A percentile compares a stretch with the other conserved stretches of the same genome.
Conservation (phyloP, 495 filamentous ascomycete species). For the Sordaria brevicollis region DNA sequence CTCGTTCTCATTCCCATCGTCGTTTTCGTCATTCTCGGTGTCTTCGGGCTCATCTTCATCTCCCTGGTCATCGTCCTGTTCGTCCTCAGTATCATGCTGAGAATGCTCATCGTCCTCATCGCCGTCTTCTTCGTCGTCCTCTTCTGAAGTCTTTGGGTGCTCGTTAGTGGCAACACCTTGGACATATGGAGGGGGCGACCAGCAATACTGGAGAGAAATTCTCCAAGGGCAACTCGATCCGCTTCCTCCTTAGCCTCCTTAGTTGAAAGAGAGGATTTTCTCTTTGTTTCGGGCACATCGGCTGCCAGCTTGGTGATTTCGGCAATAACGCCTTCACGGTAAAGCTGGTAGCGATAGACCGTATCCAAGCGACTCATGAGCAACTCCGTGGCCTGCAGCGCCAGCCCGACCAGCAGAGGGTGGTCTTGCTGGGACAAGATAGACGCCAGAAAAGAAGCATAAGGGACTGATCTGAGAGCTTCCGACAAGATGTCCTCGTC, state of each 20-base stretch:
- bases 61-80: slow-evolving; percentile 27
- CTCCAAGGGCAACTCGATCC: not conserved
- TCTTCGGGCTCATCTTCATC: slow-evolving; percentile 46
- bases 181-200: slow-evolving; percentile 2
- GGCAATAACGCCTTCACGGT: slow-evolving; percentile 90
- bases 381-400: slow-evolving; percentile 80
- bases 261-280: slow-evolving; percentile 3
- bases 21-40: slow-evolving; percentile 40
- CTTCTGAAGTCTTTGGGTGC: slow-evolving; percentile 13
- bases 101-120: slow-evolving; percentile 29
- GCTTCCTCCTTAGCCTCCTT: slow-evolving; percentile 17
- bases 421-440: slow-evolving; percentile 97
- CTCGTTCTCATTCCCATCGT: slow-evolving; percentile 43
- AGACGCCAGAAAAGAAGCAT: slow-evolving; percentile 92
- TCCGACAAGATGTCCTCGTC: slow-evolving; percentile 76
- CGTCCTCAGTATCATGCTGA: not conserved
- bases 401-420: slow-evolving; percentile 71
- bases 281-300: slow-evolving; percentile 26
- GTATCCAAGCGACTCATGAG: slow-evolving; percentile 71
- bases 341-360: slow-evolving; percentile 93
- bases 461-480: slow-evolving; percentile 80
- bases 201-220: not conserved
- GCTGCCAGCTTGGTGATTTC: slow-evolving; percentile 73
- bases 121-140: slow-evolving; percentile 28
- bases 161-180: slow-evolving; percentile 21